phyloP scores from a whole-genome alignment of 164 flowering plant species.

The Vitis rupestris region DNA sequence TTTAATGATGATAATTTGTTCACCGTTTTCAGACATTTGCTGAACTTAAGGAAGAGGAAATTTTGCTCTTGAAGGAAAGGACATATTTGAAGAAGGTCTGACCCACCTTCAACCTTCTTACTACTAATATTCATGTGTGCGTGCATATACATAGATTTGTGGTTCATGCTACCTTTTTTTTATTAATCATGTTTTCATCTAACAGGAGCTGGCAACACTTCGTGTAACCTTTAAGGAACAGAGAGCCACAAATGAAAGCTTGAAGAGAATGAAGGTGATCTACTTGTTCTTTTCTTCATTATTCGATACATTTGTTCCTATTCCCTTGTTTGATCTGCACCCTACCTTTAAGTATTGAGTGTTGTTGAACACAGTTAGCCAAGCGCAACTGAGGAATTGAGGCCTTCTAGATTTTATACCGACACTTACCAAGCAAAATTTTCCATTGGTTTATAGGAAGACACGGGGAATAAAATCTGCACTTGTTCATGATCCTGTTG shows the following conservation, averaged over 20 bases:
- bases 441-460: too few relatives aligned
- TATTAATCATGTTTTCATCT: background rate
- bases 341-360: too few relatives aligned
- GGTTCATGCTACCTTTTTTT: background rate
- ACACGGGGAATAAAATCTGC: too few relatives aligned
- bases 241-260: constrained; percentile 35
- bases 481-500: too few relatives aligned
- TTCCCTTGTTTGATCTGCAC: background rate
- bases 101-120: background rate
- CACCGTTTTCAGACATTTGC: constrained; percentile 40
- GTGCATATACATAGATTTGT: background rate
- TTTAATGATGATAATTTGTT: constrained; percentile 1
- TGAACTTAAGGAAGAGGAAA: constrained; percentile 57
- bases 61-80: constrained; percentile 45
- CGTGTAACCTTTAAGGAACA: constrained; percentile 28
- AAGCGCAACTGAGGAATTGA: too few relatives aligned
- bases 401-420: too few relatives aligned
- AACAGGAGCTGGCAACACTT: constrained; percentile 43
- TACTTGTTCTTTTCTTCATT: background rate
- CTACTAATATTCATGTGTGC: too few relatives aligned
- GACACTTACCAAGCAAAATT: too few relatives aligned
- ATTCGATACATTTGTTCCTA: background rate
- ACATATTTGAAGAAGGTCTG: constrained; percentile 42
- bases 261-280: constrained; percentile 61
- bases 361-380: too few relatives aligned